Evolutionary conservation across 345 rosid genomes (phyloP), one percentile per base, ranked within the genome.

Genomic region (Geranium brycei): DNA sequence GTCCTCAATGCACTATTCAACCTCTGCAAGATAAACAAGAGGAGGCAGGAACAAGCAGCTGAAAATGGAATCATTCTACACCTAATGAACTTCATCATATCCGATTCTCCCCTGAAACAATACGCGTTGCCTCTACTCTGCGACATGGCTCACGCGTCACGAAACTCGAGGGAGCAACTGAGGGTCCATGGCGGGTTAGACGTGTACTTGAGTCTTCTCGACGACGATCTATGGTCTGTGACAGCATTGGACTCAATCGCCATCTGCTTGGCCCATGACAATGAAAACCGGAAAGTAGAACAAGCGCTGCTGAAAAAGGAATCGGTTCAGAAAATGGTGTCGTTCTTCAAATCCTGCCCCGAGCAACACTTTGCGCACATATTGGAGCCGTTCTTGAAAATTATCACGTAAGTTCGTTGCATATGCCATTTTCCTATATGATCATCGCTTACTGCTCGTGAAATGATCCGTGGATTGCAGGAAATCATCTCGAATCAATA

Each of bases 61-160:
- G 99, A 95, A 79, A 84, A 91, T 70, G 99, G 99, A 83, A 95
- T 95, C 61, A 87, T 95, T 76, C 97, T 97, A 18, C 99, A 95
- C 73, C 78, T 95, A 75, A 83, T 91, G 97, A 85, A 78, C 68
- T 80, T 95, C 72, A 87, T 95, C 61, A 79, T 84, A 80, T 77
- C 92, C 19, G 85, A 76, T 67, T 91, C 97, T 69, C 83, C 86
- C 55, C 76, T 95, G 68, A 95, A 87, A 76, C 92, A 78, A 63
- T 76, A 77, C 68, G 99, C 99, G 17, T 80, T 95, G 78, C 93
- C 99, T 60, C 81, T 91, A 60, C 76, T 95, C 51, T 95, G 99
- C 71, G 99, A 95, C 77, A 95, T 95, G 99, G 99, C 99, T 58
- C 99, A 91, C 73, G 99, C 99, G 7, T 95, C 99, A 11, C 96